Percentiles rank a stretch among this genome's conserved stretches.
Conservation (phyloP, 2,329 filamentous ascomycete species). For the Aspergillus nomiae region DNA sequence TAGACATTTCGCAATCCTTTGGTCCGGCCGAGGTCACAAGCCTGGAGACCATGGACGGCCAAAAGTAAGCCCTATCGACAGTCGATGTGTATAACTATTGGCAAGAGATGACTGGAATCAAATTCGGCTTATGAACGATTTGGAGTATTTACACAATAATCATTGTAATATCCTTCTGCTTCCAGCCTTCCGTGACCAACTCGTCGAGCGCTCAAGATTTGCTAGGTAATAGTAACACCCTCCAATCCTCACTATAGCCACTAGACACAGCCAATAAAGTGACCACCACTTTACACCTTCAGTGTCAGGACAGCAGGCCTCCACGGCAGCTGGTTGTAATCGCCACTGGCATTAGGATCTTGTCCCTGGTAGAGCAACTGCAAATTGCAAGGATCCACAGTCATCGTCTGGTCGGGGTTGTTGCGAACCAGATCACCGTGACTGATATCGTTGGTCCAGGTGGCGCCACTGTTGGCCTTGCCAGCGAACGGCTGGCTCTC, state of each 20-base stretch:
- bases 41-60: not conserved
- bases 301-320: constrained; percentile 59
- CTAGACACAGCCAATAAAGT: not conserved
- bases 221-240: not conserved
- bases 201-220: not conserved
- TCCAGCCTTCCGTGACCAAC: not conserved
- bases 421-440: constrained; percentile 64
- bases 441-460: constrained; percentile 69
- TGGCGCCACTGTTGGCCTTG: constrained; percentile 65
- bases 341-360: constrained; percentile 42
- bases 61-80: not conserved
- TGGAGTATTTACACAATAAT: not conserved
- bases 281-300: not conserved
- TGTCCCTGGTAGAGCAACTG: constrained; percentile 66
- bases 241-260: not conserved
- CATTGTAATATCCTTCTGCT: not conserved
- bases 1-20: not conserved
- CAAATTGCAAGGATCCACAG: constrained; percentile 65
- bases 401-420: constrained; percentile 63
- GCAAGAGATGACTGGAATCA: not conserved
- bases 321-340: constrained; percentile 58
- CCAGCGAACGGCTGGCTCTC: constrained; percentile 67
- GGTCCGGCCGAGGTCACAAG: not conserved
- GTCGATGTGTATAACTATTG: not conserved
- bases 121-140: not conserved